Evolutionary conservation across 345 rosid genomes (phyloP).

Genomic region (Nephelium lappaceum): DNA sequence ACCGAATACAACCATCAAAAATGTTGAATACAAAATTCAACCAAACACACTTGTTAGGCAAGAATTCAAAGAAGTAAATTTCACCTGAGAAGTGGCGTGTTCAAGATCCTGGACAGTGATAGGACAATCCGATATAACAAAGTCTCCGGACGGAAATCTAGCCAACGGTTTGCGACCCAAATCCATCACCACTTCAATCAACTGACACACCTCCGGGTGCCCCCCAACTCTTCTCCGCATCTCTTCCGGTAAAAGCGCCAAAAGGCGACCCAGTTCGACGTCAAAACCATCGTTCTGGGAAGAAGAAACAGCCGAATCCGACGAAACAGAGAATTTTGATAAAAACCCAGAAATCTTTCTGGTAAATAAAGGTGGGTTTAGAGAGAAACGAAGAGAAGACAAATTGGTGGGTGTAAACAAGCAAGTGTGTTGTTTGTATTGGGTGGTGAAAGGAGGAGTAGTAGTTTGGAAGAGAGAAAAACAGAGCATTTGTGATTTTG

Average conservation of each 20-base stretch:
- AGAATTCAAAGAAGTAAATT: background rate
- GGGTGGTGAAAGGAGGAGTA: conserved; percentile 24
- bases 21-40: background rate
- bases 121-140: conserved; percentile 59
- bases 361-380: conserved; percentile 4
- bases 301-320: conserved; percentile 29
- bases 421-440: background rate
- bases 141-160: conserved; percentile 92
- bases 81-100: conserved; percentile 77
- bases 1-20: background rate
- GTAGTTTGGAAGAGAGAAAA: conserved; percentile 22
- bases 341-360: conserved; percentile 20
- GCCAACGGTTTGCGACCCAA: conserved; percentile 87
- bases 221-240: conserved; percentile 58
- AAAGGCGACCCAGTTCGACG: conserved; percentile 67
- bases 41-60: conserved; percentile 23
- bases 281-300: conserved; percentile 44
- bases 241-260: conserved; percentile 65
- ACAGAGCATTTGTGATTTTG: conserved; percentile 32
- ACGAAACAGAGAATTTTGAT: conserved; percentile 11
- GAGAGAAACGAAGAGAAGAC: conserved; percentile 22
- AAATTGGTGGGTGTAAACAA: conserved; percentile 9
- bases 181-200: conserved; percentile 88
- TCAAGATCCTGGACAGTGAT: conserved; percentile 57
- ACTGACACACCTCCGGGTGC: conserved; percentile 58